These are phyloP conservation scores for Helichrysum umbraculigerum DNA, from an alignment of 129 eudicot species.

Conservation along the genomic window DNA sequence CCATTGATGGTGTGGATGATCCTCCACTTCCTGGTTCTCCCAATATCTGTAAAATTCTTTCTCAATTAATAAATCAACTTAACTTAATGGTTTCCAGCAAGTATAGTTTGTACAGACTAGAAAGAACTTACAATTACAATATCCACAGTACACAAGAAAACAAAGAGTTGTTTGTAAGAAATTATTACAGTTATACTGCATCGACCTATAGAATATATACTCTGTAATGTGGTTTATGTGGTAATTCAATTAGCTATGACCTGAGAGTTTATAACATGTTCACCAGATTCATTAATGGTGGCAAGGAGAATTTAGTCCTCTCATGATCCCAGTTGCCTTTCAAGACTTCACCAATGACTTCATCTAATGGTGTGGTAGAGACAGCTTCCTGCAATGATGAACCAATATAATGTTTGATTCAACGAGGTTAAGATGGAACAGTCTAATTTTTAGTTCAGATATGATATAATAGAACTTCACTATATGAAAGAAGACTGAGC, in stretches of 20 bases:
- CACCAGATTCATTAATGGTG: slow-evolving; percentile 84
- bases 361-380: slow-evolving; percentile 50
- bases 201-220: neutral
- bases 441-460: neutral
- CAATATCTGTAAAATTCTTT: slow-evolving; percentile 48
- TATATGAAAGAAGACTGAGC: neutral
- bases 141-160: neutral
- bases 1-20: slow-evolving; percentile 94
- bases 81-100: neutral
- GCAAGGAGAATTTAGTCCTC: slow-evolving; percentile 79
- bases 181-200: neutral
- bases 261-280: slow-evolving; percentile 21
- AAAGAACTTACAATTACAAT: neutral
- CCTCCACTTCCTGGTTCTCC: slow-evolving; percentile 97
- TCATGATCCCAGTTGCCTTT: slow-evolving; percentile 83
- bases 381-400: slow-evolving; percentile 52
- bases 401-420: neutral
- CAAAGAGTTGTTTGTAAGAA: neutral
- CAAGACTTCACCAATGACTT: slow-evolving; percentile 66
- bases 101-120: slow-evolving; percentile 6
- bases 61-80: neutral
- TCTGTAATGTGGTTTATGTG: neutral
- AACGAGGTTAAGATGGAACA: neutral
- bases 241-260: neutral
- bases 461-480: neutral